Percentiles rank a stretch among this genome's conserved stretches.
These are phyloP conservation scores for Takashimella koratensis DNA, from an alignment of 1,284 basidiomycete genomes.

Conservation along the genomic window DNA sequence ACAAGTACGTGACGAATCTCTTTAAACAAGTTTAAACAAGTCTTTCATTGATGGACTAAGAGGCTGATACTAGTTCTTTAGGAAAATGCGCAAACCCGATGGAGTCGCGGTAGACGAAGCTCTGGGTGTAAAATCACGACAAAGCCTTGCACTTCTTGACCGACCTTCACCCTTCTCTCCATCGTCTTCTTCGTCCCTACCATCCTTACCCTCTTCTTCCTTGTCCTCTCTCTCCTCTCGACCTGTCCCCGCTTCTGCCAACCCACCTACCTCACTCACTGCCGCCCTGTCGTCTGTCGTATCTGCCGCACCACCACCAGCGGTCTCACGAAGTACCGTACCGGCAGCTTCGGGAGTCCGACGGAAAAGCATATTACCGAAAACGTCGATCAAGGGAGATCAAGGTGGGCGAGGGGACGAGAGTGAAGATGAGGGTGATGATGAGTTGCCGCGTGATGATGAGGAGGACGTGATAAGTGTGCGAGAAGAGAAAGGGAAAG, in stretches of 20 bases:
- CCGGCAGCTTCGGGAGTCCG: neutral
- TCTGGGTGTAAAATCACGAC: constrained; percentile 1
- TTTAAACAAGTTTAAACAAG: neutral
- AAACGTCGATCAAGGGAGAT: neutral
- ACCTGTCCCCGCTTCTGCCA: neutral
- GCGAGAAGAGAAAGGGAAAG: neutral
- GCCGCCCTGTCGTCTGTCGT: neutral
- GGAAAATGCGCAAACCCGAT: constrained; percentile 22
- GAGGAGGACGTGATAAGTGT: too few relatives aligned
- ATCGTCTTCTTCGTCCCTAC: neutral
- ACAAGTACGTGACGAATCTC: constrained; percentile 4
- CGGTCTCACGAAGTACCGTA: neutral
- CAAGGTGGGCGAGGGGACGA: neutral
- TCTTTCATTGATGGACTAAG: neutral
- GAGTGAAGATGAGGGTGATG: neutral
- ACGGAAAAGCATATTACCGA: neutral
- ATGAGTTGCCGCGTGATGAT: neutral
- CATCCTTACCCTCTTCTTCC: neutral
- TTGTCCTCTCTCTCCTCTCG: neutral
- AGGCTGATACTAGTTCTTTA: constrained; percentile 2
- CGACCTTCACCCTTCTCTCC: neutral
- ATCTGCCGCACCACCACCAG: neutral
- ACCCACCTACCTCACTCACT: neutral
- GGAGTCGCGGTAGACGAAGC: constrained; percentile 11
- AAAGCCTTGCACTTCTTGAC: neutral